Conservation (phyloP, 176 grass and related monocot species). For the Dactylis glomerata region DNA sequence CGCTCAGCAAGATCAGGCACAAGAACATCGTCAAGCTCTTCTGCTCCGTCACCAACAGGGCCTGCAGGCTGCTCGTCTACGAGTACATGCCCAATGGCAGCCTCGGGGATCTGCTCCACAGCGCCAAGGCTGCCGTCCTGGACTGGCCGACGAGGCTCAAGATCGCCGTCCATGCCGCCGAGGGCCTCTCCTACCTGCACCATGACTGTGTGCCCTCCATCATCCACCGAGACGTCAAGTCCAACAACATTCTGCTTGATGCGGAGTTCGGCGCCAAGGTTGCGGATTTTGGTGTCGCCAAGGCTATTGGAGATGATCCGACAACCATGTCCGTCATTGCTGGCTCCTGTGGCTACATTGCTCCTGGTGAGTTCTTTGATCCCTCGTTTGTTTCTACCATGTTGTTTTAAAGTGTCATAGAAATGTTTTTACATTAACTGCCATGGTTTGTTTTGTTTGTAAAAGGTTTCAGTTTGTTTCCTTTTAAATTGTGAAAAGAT, state of each 20-base stretch:
- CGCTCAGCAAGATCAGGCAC: constrained; percentile 66
- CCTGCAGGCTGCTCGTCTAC: constrained; percentile 61
- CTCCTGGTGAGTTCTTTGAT: constrained; percentile 60
- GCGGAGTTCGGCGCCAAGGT: constrained; percentile 59
- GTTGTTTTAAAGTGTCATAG: neutral
- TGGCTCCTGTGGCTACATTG: constrained; percentile 86
- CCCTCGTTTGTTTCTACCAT: neutral
- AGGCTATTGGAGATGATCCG: constrained; percentile 35
- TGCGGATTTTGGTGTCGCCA: constrained; percentile 85
- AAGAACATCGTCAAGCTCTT: constrained; percentile 86
- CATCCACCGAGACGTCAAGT: constrained; percentile 87
- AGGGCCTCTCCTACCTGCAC: constrained; percentile 84
- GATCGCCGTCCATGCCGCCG: constrained; percentile 62
- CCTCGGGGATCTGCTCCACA: constrained; percentile 69
- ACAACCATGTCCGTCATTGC: constrained; percentile 70
- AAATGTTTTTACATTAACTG: neutral
- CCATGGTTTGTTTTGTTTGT: neutral
- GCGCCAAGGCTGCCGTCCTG: constrained; percentile 41
- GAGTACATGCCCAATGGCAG: constrained; percentile 99
- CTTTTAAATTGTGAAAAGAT: neutral
- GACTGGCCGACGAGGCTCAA: constrained; percentile 64
- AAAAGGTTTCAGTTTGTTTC: neutral
- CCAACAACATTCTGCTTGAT: constrained; percentile 90
- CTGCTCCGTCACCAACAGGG: constrained; percentile 44
- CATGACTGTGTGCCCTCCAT: constrained; percentile 75